Base-by-base conservation (phyloP, 352 stramenopile species). In the Globisporangium polare region DNA sequence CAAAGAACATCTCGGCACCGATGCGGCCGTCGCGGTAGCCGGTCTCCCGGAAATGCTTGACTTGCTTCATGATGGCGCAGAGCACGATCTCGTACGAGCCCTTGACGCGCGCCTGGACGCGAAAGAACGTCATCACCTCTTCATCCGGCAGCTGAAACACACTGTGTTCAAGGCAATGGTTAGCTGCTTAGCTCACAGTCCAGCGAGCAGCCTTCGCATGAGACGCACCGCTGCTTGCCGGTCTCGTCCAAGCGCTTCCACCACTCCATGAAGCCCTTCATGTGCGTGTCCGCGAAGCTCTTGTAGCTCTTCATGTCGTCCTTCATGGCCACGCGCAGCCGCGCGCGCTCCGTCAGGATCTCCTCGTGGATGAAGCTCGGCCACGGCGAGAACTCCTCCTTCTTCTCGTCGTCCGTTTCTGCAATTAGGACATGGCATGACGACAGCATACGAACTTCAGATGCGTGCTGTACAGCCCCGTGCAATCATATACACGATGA, bases 361-460 rank as follows among this genome's bases (percentile, higher is more conserved):
- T 97, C 78, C 66, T 97, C 88, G 60, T 95, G 84, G 73, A 98
- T 97, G 57, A 88, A 97, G 66, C 53, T 78, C 26, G 69, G 76
- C 72, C 90, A 96, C 18, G 90, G 76, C 0, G 90, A 97, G 22
- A 82, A 83, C 29, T 94, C 69, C 65, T 98, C 94, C 20, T 88
- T 86, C 54, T 93, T 94, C 26, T 90, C 85, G 31, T 95, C 86
- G 57, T 98, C 94, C 22, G 92, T 97, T 66, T 98, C 91, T 77
- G 89, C 1, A 26, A 43, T 7, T 42, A 12, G 10, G 3, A 35
- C 39, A 13, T 42, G 24, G 26, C 27, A 46, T 13, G 39, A n/a
- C 53, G 10, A 27, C 29, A 58, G 15, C n/a, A 26, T 7, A n/a
- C n/a, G n/a, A n/a, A n/a, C n/a, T n/a, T n/a, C n/a, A n/a, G n/a